These are phyloP conservation scores for Serendipita sp. DNA, from an alignment of 768 basidiomycete genomes.

Conservation along the genomic window DNA sequence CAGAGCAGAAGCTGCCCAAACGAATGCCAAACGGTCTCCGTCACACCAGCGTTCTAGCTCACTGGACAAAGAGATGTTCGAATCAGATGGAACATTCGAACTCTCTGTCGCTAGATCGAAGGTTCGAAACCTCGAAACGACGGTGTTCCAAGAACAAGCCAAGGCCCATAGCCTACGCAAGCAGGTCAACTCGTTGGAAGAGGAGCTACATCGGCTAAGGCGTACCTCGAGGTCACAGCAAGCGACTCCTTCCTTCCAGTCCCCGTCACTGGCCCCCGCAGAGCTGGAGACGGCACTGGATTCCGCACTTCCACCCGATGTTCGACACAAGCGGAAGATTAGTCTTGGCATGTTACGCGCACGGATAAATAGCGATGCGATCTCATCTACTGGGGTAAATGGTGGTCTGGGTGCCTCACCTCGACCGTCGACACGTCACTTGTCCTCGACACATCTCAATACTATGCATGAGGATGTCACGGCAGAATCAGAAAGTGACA, in stretches of 20 bases:
- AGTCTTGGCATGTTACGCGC: constrained; percentile 83
- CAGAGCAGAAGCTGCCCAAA: constrained; percentile 25
- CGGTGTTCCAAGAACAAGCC: constrained; percentile 57
- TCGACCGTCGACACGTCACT: constrained; percentile 21
- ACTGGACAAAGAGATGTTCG: constrained; percentile 58
- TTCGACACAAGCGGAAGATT: constrained; percentile 58
- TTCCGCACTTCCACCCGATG: too few species aligned
- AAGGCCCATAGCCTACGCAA: constrained; percentile 50
- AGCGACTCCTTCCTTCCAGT: constrained; percentile 33
- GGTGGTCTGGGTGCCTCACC: constrained; percentile 9
- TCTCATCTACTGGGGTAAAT: constrained; percentile 17
- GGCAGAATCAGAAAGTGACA: constrained; percentile 33
- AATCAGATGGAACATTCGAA: constrained; percentile 61
- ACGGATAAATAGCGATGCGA: constrained; percentile 68
- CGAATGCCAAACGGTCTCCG: constrained; percentile 13
- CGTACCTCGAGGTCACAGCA: constrained; percentile 30
- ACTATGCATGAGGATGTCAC: constrained; percentile 21
- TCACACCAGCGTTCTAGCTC: not conserved
- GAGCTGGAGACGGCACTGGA: constrained; percentile 12
- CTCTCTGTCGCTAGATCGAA: constrained; percentile 65
- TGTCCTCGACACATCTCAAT: not conserved
- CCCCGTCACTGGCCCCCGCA: constrained; percentile 25
- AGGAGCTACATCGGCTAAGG: constrained; percentile 38
- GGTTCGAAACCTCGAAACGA: constrained; percentile 58
- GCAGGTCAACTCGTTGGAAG: constrained; percentile 47